phyloP scores from a whole-genome alignment of 495 filamentous ascomycete genomes.

The Lophium mytilinum region DNA sequence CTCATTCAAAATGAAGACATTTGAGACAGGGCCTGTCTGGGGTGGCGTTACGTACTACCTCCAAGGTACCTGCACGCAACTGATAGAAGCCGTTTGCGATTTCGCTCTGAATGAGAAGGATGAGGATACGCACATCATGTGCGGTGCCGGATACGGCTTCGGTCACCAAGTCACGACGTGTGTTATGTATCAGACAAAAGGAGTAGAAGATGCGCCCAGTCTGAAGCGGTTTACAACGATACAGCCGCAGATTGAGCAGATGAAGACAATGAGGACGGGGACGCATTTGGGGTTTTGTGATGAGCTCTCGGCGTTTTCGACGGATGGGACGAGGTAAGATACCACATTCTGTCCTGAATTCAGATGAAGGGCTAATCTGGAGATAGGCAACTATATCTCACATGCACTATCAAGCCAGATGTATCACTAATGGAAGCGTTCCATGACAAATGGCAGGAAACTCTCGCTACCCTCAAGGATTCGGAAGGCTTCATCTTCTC shows the following conservation, averaged over 20 bases:
- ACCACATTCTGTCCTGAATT: no score
- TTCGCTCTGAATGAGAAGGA: slow-evolving; percentile 2
- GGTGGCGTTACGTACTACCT: slow-evolving; percentile 5
- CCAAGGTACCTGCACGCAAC: not conserved
- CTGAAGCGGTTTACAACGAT: not conserved
- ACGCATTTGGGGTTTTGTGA: no score
- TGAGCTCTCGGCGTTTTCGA: no score
- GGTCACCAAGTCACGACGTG: not conserved
- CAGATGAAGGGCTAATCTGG: not conserved
- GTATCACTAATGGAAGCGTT: not conserved
- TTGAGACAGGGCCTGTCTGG: not conserved
- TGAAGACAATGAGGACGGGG: no score
- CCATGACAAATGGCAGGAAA: not conserved
- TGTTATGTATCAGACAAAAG: slow-evolving; percentile 4
- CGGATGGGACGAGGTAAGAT: no score
- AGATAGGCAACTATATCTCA: not conserved
- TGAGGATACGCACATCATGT: slow-evolving; percentile 5
- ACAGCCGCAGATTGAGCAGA: no score
- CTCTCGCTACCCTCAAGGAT: not conserved
- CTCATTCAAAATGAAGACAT: not conserved
- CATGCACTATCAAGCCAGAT: not conserved
- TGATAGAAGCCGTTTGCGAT: not conserved
- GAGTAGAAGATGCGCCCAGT: not conserved
- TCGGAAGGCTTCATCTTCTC: not conserved
- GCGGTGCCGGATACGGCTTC: not conserved